Conservation (phyloP, 2,329 filamentous ascomycete species). For the Ilyonectria mors-panacis region DNA sequence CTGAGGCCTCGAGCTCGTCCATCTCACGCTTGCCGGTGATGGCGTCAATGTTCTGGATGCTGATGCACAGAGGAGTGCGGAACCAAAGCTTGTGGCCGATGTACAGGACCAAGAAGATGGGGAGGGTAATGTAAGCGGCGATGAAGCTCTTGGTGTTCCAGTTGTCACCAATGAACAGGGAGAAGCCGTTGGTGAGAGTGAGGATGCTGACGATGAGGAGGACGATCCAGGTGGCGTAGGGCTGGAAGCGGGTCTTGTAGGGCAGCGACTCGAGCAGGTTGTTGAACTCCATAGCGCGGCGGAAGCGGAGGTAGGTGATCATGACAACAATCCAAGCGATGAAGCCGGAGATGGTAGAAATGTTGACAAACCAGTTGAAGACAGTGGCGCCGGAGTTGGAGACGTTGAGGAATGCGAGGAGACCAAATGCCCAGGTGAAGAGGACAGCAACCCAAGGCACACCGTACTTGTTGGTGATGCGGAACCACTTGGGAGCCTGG, state of each 20-base stretch:
- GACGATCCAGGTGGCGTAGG: slow-evolving; percentile 75
- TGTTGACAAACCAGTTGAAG: slow-evolving; percentile 74
- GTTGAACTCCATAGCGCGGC: slow-evolving; percentile 67
- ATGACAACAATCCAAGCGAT: slow-evolving; percentile 73
- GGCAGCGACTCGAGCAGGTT: slow-evolving; percentile 64
- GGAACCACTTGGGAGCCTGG: slow-evolving; percentile 75
- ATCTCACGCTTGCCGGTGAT: slow-evolving; percentile 73
- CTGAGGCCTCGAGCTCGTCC: slow-evolving; percentile 68
- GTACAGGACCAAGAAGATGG: slow-evolving; percentile 73
- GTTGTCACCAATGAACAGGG: slow-evolving; percentile 76
- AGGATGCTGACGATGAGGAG: slow-evolving; percentile 73
- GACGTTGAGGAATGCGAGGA: slow-evolving; percentile 79
- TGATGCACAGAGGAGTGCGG: slow-evolving; percentile 33
- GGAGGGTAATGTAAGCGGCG: slow-evolving; percentile 74
- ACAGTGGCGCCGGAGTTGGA: slow-evolving; percentile 73
- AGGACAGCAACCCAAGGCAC: slow-evolving; percentile 71
- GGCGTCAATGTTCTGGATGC: slow-evolving; percentile 30
- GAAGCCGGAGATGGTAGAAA: slow-evolving; percentile 74
- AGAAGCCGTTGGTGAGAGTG: slow-evolving; percentile 81
- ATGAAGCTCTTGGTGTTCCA: slow-evolving; percentile 76
- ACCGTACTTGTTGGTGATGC: slow-evolving; percentile 71
- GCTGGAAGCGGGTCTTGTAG: slow-evolving; percentile 67
- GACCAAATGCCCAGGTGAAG: slow-evolving; percentile 70
- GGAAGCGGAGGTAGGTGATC: slow-evolving; percentile 72
- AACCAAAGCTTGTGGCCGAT: slow-evolving; percentile 63